Evolutionary conservation across 441 rosid species (phyloP).

Genomic region (Brassica balearica): DNA sequence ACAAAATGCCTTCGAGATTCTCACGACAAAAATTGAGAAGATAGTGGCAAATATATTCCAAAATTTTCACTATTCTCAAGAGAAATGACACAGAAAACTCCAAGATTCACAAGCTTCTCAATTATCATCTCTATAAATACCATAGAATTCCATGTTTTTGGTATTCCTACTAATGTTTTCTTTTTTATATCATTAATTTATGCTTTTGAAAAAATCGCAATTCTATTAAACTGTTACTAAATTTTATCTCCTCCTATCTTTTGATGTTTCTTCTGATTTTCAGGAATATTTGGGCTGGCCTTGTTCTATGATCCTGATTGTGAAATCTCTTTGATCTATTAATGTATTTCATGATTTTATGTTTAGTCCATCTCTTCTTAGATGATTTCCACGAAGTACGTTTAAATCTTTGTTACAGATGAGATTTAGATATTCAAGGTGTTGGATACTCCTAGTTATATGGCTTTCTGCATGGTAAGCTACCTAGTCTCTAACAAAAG

Average conservation of each 20-base stretch:
- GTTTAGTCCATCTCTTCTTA: background rate
- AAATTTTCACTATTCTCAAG: slow-evolving; percentile 7
- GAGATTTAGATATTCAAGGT: background rate
- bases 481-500: background rate
- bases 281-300: slow-evolving; percentile 14
- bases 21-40: slow-evolving; percentile 10
- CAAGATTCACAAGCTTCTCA: slow-evolving; percentile 7
- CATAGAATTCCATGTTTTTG: background rate
- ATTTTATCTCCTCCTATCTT: background rate
- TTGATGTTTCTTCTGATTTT: slow-evolving; percentile 1
- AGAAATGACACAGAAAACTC: background rate
- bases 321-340: background rate
- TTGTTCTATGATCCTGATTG: background rate
- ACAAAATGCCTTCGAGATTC: background rate
- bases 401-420: background rate
- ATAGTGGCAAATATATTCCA: slow-evolving; percentile 4
- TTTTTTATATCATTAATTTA: background rate
- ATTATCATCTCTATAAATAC: slow-evolving; percentile 20
- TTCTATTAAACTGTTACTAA: background rate
- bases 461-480: background rate
- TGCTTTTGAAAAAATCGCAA: background rate
- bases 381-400: background rate
- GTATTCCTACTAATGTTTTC: background rate
- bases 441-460: slow-evolving; percentile 6
- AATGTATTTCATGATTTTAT: background rate